A percentile compares a stretch with the other conserved stretches of the same genome.
phyloP scores from a whole-genome alignment of 331 rosid species.

The Pyrus hybrid region DNA sequence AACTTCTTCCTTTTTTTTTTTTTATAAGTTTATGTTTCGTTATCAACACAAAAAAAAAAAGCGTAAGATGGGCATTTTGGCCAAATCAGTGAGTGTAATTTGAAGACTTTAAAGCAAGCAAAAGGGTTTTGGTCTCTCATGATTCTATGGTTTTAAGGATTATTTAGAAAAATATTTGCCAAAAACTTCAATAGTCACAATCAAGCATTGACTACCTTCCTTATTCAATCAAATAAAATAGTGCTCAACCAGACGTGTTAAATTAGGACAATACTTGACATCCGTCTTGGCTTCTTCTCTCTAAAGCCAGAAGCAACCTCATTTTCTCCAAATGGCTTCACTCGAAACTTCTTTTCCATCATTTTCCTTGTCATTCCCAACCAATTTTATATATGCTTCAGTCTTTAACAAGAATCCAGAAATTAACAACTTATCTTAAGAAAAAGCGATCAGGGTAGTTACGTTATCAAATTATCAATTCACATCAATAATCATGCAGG shows the following conservation, averaged over 20 bases:
- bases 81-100: background rate
- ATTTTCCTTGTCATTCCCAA: background rate
- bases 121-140: background rate
- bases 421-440: background rate
- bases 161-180: background rate
- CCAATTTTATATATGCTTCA: background rate
- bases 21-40: too few relatives aligned
- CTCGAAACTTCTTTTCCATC: background rate
- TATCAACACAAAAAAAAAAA: too few relatives aligned
- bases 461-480: background rate
- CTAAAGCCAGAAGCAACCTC: background rate
- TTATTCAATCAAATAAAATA: background rate
- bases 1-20: too few relatives aligned
- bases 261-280: background rate
- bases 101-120: background rate
- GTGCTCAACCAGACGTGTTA: conserved; percentile 8
- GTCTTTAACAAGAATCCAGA: background rate
- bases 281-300: conserved; percentile 2
- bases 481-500: too few relatives aligned
- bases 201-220: conserved; percentile 16
- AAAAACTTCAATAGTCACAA: conserved; percentile 13
- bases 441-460: background rate
- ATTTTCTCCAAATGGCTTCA: conserved; percentile 1
- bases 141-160: background rate
- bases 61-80: conserved; percentile 3